Evolutionary conservation across 768 basidiomycete species (phyloP).

Genomic region (Mycena crocata): DNA sequence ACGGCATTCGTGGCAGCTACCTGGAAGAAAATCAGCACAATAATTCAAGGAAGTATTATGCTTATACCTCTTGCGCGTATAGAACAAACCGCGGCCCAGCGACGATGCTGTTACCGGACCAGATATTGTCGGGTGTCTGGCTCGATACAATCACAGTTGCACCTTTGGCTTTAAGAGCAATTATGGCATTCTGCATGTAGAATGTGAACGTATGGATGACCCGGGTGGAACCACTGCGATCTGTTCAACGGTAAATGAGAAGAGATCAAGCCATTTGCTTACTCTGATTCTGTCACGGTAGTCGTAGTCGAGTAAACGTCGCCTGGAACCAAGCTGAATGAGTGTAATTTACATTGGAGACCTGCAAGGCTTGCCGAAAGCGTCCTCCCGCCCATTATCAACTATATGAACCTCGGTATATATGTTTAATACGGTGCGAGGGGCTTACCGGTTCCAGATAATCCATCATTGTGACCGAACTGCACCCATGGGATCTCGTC

Average conservation of each 20-base stretch:
- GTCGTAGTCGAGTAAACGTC: slow-evolving; percentile 51
- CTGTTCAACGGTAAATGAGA: background rate
- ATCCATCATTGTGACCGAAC: slow-evolving; percentile 61
- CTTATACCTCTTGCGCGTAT: slow-evolving; percentile 46
- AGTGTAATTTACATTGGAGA: background rate
- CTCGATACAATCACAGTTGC: slow-evolving; percentile 60
- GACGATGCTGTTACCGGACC: slow-evolving; percentile 48
- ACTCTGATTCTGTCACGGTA: slow-evolving; percentile 51
- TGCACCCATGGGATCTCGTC: background rate
- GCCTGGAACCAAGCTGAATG: background rate
- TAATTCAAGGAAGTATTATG: background rate
- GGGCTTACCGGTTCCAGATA: slow-evolving; percentile 16
- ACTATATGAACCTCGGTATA: slow-evolving; percentile 18
- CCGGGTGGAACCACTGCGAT: slow-evolving; percentile 47
- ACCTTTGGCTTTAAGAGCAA: slow-evolving; percentile 55
- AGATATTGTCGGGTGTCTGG: slow-evolving; percentile 60
- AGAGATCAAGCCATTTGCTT: slow-evolving; percentile 14
- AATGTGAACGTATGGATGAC: slow-evolving; percentile 59
- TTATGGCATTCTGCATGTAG: slow-evolving; percentile 25
- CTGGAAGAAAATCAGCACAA: slow-evolving; percentile 20
- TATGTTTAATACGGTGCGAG: background rate
- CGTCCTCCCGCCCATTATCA: slow-evolving; percentile 57
- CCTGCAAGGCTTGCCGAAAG: slow-evolving; percentile 44
- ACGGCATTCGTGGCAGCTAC: slow-evolving; percentile 50
- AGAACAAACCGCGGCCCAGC: slow-evolving; percentile 57